Percentiles rank a stretch among this genome's conserved stretches.
Conservation (phyloP, 169 alveolate species). For the Cryptosporidium meleagridis region DNA sequence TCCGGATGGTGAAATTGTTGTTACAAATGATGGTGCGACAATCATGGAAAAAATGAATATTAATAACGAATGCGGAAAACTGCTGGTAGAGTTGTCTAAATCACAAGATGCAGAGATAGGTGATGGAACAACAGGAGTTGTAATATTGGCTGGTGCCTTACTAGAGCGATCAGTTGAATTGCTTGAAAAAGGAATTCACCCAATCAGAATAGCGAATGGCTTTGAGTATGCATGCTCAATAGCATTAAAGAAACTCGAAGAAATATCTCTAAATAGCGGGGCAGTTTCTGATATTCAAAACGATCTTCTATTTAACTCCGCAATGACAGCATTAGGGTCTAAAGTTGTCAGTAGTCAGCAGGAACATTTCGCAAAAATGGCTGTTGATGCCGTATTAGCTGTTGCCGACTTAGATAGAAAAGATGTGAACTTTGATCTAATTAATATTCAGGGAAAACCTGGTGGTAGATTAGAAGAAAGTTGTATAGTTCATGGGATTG, state of each 20-base stretch:
- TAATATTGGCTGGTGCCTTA: slow-evolving; percentile 98
- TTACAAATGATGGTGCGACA: slow-evolving; percentile 98
- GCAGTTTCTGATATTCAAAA: slow-evolving; percentile 82
- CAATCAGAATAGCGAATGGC: slow-evolving; percentile 97
- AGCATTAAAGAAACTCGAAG: slow-evolving; percentile 91
- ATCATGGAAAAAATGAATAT: slow-evolving; percentile 96
- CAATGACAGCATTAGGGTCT: slow-evolving; percentile 97
- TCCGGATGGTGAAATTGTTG: slow-evolving; percentile 98
- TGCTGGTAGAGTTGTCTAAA: slow-evolving; percentile 97
- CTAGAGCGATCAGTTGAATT: slow-evolving; percentile 93
- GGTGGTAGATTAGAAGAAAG: slow-evolving; percentile 98
- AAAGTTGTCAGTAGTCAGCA: slow-evolving; percentile 95
- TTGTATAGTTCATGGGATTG: slow-evolving; percentile 93
- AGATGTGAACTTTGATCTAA: slow-evolving; percentile 98
- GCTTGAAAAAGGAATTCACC: slow-evolving; percentile 98
- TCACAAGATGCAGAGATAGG: slow-evolving; percentile 99
- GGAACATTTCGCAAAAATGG: slow-evolving; percentile 92
- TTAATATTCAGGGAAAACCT: slow-evolving; percentile 94
- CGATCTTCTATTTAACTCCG: slow-evolving; percentile 87
- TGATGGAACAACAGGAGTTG: slow-evolving; percentile 99
- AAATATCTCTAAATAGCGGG: slow-evolving; percentile 87
- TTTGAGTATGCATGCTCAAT: slow-evolving; percentile 97
- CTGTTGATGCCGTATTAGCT: slow-evolving; percentile 97
- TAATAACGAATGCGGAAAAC: slow-evolving; percentile 95
- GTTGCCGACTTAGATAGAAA: slow-evolving; percentile 96